Percentiles rank a stretch among this genome's conserved stretches.
Conservation (phyloP, 1,139 yeast species). For the Pneumocystis carinii region DNA sequence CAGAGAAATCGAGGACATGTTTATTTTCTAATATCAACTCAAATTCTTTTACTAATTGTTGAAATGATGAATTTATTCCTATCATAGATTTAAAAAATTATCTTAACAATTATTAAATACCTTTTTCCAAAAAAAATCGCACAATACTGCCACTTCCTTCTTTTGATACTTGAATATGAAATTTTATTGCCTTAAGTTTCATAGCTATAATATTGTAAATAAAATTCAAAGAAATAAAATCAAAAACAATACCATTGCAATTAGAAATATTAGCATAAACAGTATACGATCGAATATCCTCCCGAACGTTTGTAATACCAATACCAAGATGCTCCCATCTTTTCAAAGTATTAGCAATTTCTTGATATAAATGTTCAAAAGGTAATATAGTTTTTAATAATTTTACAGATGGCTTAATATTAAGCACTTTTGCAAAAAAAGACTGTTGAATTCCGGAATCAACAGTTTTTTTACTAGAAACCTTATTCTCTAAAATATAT, state of each 20-base stretch:
- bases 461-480: slow-evolving; percentile 2
- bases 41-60: neutral
- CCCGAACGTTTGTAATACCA: slow-evolving; percentile 10
- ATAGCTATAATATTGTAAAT: slow-evolving; percentile 3
- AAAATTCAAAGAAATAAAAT: neutral
- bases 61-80: neutral
- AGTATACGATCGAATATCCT: slow-evolving; percentile 3
- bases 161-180: slow-evolving; percentile 6
- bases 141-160: slow-evolving; percentile 6
- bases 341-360: slow-evolving; percentile 1
- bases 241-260: slow-evolving; percentile 4
- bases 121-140: slow-evolving; percentile 10
- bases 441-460: neutral
- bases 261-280: slow-evolving; percentile 9
- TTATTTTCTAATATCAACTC: neutral
- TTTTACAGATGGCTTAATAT: slow-evolving; percentile 10
- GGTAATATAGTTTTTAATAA: slow-evolving; percentile 8
- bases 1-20: neutral
- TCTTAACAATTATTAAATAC: neutral
- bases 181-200: slow-evolving; percentile 10
- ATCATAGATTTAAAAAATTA: neutral
- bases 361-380: slow-evolving; percentile 7
- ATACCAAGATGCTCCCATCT: slow-evolving; percentile 4
- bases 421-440: slow-evolving; percentile 10
- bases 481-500: slow-evolving; percentile 1